Percentiles rank a stretch among this genome's conserved stretches.
Conservation (phyloP, 83 land plant genomes). For the Thuja plicata region DNA sequence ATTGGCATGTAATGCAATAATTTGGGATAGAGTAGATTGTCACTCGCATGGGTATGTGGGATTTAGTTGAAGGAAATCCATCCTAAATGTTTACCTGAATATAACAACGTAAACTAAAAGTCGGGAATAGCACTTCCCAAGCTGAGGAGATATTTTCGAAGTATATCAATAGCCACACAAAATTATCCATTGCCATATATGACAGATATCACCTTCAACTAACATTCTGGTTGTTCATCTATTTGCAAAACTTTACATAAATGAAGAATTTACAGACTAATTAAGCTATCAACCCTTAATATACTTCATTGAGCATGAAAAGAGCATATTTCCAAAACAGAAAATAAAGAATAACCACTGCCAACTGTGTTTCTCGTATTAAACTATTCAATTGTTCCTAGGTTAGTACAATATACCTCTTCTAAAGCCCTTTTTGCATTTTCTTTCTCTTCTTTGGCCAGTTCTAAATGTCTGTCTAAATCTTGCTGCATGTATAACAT, state of each 20-base stretch:
- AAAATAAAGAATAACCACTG: background rate
- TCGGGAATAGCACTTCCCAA: background rate
- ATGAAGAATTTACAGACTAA: background rate
- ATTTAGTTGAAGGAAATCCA: background rate
- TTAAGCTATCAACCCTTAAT: background rate
- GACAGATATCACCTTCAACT: too few species aligned
- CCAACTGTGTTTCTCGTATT: background rate
- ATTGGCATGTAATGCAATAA: too few species aligned
- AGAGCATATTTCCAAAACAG: background rate
- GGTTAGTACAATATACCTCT: conserved; percentile 31
- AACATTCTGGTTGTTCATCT: too few species aligned
- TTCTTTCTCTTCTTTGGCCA: conserved; percentile 49
- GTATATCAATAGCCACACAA: too few species aligned
- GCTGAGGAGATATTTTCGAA: too few species aligned
- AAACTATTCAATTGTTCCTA: background rate
- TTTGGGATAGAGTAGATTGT: too few species aligned
- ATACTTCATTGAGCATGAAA: background rate
- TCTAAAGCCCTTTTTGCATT: conserved; percentile 40
- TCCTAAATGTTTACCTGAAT: background rate
- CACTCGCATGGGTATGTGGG: background rate
- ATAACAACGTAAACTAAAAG: background rate
- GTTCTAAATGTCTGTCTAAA: conserved; percentile 37
- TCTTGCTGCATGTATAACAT: conserved; percentile 42
- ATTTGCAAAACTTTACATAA: too few species aligned
- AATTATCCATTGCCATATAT: too few species aligned